Percentiles rank a stretch among this genome's conserved stretches.
phyloP scores from a whole-genome alignment of 305 asterid species.

The Solanum hybrid region DNA sequence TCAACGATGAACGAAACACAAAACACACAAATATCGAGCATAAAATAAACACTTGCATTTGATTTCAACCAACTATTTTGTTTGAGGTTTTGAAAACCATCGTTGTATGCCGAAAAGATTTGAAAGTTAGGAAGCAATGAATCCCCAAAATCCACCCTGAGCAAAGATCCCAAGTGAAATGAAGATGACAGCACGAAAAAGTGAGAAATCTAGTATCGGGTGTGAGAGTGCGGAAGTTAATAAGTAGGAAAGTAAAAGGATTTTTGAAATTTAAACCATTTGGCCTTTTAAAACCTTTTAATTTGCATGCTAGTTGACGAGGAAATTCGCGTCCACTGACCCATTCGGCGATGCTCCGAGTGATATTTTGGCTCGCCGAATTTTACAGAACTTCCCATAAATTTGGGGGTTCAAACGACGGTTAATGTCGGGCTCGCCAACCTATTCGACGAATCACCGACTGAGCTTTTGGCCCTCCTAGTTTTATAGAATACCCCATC shows the following conservation, averaged over 20 bases:
- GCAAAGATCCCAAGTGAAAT: not conserved
- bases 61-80: not conserved
- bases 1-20: not conserved
- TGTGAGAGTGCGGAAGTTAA: not conserved
- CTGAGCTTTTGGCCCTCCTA: not conserved
- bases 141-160: not conserved
- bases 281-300: not conserved
- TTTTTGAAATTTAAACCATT: not conserved
- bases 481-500: not conserved
- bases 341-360: not conserved
- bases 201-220: not conserved
- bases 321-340: not conserved
- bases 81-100: not conserved
- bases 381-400: not conserved
- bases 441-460: too few species aligned
- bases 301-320: not conserved
- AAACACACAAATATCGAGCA: not conserved
- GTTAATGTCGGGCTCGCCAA: too few species aligned
- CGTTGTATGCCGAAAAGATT: not conserved
- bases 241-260: not conserved
- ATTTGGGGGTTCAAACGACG: not conserved
- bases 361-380: not conserved
- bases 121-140: not conserved
- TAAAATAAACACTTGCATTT: not conserved
- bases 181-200: not conserved